Evolutionary conservation across 768 basidiomycete species (phyloP), one percentile per base, ranked within the genome.

Genomic region (Panaeolus cyanescens): DNA sequence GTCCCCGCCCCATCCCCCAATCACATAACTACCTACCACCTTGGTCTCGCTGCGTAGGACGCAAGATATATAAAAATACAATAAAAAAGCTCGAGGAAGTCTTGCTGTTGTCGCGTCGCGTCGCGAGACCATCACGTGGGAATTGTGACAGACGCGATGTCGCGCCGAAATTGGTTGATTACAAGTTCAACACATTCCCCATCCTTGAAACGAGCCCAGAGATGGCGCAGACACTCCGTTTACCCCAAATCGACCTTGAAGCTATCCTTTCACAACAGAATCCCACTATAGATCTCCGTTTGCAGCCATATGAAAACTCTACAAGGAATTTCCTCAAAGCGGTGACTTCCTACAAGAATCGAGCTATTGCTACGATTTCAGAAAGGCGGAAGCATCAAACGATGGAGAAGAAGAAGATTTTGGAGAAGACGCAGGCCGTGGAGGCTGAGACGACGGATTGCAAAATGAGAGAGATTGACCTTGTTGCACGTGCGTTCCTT

Each of bases 381-480:
- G 85, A 88, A 56, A 80, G 88, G 54, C 83, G 90, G 50, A 82
- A 83, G 34, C 77, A 81, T 17, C 88, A 93, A 67, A 77, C 77
- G 1, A 71, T 80, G 1, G 86, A 88, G 70, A 86, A 84, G 74
- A 90, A 89, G 69, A 83, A 81, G 61, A 63, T 87, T 0, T 61
- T 75, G 7, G 93, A 94, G 54, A 86, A 84, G 70, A 84, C 76
- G 8, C 81, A 86, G 42, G 79, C 83, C 7, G 79, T 86, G 0
- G 90, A 95, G 70, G 67, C 77, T 0, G 89, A 93, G 72, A 94
- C 84, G 1, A 87, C 85, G 58, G 79, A 87, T 42, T 93, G 91
- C 75, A 91, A 93, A 65, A 70, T 91, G 56, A 83, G 80, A 67
- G 94, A 95, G 74, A 88, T 93, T 31, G 88, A 92, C 56, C 81